Percentiles rank a stretch among this genome's conserved stretches.
Conservation (phyloP, 495 filamentous ascomycete species). For the Lichina pygmaea region DNA sequence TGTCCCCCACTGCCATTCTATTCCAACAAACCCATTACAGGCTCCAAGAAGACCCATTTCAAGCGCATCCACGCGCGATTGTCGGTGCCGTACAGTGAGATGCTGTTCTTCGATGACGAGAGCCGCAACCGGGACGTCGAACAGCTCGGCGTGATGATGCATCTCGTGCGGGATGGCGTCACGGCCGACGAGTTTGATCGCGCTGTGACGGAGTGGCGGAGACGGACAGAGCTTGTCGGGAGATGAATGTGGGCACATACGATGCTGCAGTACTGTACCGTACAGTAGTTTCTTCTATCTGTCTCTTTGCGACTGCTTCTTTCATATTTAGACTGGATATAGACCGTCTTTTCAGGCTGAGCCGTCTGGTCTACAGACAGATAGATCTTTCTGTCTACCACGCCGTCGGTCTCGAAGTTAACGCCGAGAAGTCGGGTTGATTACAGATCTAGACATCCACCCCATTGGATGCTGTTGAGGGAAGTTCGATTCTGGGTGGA, state of each 20-base stretch:
- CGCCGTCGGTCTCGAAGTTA: too few relatives aligned
- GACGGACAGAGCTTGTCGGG: slow-evolving; percentile 25
- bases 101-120: slow-evolving; percentile 97
- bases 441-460: too few relatives aligned
- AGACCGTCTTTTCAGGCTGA: too few relatives aligned
- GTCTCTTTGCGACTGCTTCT: too few relatives aligned
- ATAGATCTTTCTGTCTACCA: too few relatives aligned
- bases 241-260: not conserved
- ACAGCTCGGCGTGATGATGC: slow-evolving; percentile 57
- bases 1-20: not conserved
- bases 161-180: slow-evolving; percentile 54
- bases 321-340: too few relatives aligned
- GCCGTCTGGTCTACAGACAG: too few relatives aligned
- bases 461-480: too few relatives aligned
- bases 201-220: slow-evolving; percentile 63
- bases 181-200: slow-evolving; percentile 52
- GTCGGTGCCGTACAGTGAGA: slow-evolving; percentile 44
- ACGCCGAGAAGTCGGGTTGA: too few relatives aligned
- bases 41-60: slow-evolving; percentile 58
- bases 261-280: not conserved
- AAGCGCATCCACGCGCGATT: slow-evolving; percentile 36
- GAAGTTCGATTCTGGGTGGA: too few relatives aligned
- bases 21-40: not conserved
- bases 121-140: slow-evolving; percentile 64
- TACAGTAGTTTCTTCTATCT: too few relatives aligned